Evolutionary conservation across 1,284 basidiomycete genomes (phyloP).

Genomic region (Boletus semigastroideus): DNA sequence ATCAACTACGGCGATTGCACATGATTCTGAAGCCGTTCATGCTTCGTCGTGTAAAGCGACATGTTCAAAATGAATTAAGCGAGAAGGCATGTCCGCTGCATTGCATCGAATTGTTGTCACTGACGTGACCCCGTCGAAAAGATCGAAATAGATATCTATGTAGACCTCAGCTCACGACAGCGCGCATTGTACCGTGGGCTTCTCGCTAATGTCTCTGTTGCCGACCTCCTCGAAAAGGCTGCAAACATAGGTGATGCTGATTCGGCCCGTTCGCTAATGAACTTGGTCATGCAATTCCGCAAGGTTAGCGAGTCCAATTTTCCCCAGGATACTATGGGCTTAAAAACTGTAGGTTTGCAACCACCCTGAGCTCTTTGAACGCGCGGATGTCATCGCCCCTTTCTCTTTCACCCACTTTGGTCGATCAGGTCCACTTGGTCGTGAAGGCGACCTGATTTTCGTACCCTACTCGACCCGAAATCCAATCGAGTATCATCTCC

Average conservation of each 20-base stretch:
- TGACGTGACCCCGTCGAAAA: conserved; percentile 32
- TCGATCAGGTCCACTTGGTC: conserved; percentile 75
- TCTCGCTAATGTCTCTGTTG: conserved; percentile 90
- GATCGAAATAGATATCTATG: conserved; percentile 97
- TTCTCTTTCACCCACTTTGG: conserved; percentile 88
- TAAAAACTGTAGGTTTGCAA: conserved; percentile 78
- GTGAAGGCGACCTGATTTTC: conserved; percentile 84
- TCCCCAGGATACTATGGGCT: conserved; percentile 1
- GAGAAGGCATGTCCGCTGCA: conserved; percentile 72
- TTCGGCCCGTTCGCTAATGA: conserved; percentile 94
- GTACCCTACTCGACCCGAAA: conserved; percentile 86
- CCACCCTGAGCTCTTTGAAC: conserved; percentile 97
- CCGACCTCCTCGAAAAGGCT: conserved; percentile 93
- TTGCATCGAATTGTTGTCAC: neutral
- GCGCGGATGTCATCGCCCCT: conserved; percentile 93
- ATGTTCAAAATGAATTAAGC: conserved; percentile 99
- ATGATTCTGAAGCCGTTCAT: conserved; percentile 99
- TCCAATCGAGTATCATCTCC: conserved; percentile 80
- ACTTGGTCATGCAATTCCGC: conserved; percentile 99
- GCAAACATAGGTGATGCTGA: conserved; percentile 87
- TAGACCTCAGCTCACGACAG: conserved; percentile 93
- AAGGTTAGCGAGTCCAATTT: conserved; percentile 55
- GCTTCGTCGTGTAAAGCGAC: conserved; percentile 95
- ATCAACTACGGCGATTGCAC: conserved; percentile 93
- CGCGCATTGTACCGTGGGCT: conserved; percentile 91